phyloP scores from a whole-genome alignment of 2,329 filamentous ascomycete species.

The Aureobasidium sp. region DNA sequence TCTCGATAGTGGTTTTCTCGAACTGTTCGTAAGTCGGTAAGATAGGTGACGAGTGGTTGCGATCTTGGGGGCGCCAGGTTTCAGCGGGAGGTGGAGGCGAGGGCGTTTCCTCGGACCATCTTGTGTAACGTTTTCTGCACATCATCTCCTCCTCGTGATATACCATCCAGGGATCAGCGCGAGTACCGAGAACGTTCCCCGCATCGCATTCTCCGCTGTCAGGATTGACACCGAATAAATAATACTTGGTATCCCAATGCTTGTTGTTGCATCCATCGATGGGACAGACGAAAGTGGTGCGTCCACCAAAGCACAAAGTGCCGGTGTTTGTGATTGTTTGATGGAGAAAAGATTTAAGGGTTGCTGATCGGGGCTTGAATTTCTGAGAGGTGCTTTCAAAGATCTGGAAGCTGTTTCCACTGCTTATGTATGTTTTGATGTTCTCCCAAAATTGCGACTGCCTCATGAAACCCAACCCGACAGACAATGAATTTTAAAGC shows the following conservation, averaged over 20 bases:
- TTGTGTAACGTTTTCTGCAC: background rate
- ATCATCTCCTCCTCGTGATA: background rate
- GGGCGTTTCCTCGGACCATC: background rate
- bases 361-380: no score
- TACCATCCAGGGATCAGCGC: background rate
- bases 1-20: background rate
- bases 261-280: background rate
- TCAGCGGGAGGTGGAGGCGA: no score
- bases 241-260: background rate
- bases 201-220: background rate
- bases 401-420: background rate
- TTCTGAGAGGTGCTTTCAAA: no score
- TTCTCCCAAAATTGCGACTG: background rate
- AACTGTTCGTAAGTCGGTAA: background rate
- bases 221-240: background rate
- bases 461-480: no score
- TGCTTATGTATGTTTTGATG: background rate
- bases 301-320: background rate
- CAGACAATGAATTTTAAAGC: background rate
- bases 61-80: background rate
- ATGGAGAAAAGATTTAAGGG: no score
- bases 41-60: background rate
- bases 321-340: background rate
- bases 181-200: background rate
- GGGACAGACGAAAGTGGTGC: background rate